Conservation (phyloP, 495 filamentous ascomycete species). For the Penicillium atrosanguineum region DNA sequence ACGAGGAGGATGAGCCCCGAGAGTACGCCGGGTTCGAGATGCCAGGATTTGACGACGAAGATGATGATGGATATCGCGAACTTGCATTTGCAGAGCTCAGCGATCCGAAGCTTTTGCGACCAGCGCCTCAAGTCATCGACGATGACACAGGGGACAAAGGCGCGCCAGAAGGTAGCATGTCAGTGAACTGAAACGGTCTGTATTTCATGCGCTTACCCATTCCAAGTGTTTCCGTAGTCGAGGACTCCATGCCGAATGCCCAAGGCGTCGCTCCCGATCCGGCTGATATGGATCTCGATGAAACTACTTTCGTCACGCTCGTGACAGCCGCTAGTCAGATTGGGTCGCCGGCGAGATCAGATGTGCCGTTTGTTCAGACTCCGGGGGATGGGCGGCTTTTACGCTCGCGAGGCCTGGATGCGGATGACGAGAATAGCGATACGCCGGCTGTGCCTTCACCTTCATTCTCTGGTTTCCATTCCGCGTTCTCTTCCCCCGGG, state of each 20-base stretch:
- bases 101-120: conserved; percentile 59
- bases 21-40: conserved; percentile 66
- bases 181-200: conserved; percentile 38
- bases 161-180: conserved; percentile 37
- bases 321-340: conserved; percentile 13
- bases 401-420: conserved; percentile 7
- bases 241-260: conserved; percentile 24
- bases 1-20: conserved; percentile 53
- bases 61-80: conserved; percentile 53
- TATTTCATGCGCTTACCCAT: conserved; percentile 32
- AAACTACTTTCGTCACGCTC: conserved; percentile 23
- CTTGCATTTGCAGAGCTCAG: conserved; percentile 56
- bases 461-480: conserved; percentile 26
- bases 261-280: conserved; percentile 1
- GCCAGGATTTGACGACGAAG: conserved; percentile 54
- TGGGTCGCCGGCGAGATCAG: conserved; percentile 11
- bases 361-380: conserved; percentile 9
- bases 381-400: conserved; percentile 3
- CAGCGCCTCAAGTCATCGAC: conserved; percentile 15
- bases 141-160: conserved; percentile 12
- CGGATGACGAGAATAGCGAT: conserved; percentile 13
- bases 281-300: conserved; percentile 25
- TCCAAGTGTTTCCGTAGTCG: conserved; percentile 34
- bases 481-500: conserved; percentile 23
- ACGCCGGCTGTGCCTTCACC: conserved; percentile 21